Percentiles rank a stretch among this genome's conserved stretches.
Conservation (phyloP, 495 filamentous ascomycete genomes). For the Aspergillus ellipticus region DNA sequence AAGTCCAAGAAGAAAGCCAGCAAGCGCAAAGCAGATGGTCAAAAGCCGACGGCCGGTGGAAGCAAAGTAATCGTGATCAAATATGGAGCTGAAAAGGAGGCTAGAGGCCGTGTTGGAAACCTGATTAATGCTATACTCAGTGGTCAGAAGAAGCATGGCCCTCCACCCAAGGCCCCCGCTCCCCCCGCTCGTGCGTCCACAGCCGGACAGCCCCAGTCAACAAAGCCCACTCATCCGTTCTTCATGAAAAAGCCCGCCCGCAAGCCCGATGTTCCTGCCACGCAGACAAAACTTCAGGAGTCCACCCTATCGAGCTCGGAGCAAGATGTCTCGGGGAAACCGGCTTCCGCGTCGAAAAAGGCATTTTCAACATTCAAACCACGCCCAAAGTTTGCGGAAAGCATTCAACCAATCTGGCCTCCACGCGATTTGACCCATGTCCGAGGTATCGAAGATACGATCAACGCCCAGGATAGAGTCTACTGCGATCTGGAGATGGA, state of each 20-base stretch:
- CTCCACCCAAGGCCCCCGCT: not conserved
- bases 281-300: not conserved
- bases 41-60: slow-evolving; percentile 19
- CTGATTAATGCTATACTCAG: slow-evolving; percentile 52
- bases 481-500: slow-evolving; percentile 7
- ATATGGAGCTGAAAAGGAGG: slow-evolving; percentile 32
- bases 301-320: slow-evolving; percentile 6
- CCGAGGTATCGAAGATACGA: slow-evolving; percentile 6
- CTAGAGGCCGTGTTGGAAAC: slow-evolving; percentile 28
- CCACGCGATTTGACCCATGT: slow-evolving; percentile 61
- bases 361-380: slow-evolving; percentile 10
- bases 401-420: slow-evolving; percentile 66
- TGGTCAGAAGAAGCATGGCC: slow-evolving; percentile 17
- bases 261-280: slow-evolving; percentile 6
- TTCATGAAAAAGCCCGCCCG: slow-evolving; percentile 51
- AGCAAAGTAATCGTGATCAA: slow-evolving; percentile 41
- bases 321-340: not conserved
- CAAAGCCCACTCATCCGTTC: slow-evolving; percentile 77
- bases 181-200: slow-evolving; percentile 4
- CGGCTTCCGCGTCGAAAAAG: no score
- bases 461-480: not conserved
- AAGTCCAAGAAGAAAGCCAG: slow-evolving; percentile 22
- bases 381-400: slow-evolving; percentile 54
- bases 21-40: slow-evolving; percentile 15
- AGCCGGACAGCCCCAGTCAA: slow-evolving; percentile 26